Evolutionary conservation across 495 filamentous ascomycete species (phyloP), one percentile per base, ranked within the genome.

Genomic region (Xylaria longipes): DNA sequence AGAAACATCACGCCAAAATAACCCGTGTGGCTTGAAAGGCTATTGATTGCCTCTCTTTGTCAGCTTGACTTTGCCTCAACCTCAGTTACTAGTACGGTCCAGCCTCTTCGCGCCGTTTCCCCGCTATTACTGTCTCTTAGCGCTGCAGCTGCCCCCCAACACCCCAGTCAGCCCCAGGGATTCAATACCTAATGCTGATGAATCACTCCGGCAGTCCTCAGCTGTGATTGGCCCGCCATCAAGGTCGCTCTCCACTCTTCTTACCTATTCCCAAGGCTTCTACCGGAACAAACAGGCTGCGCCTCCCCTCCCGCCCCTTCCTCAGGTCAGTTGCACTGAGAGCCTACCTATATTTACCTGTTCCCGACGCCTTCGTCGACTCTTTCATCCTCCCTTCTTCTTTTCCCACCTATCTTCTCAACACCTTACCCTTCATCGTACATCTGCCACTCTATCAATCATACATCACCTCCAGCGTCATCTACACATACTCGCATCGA

Each of bases 391-490:
- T 71, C 63, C 67, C 65, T 67, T 60, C 67, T 57, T 70, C 69
- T 75, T 31, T 33, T 61, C 29, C 33, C 57, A 45, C 27, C 11
- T 52, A 65, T 54, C 46, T 66, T 17, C 48, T 63, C n/a, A 43
- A 25, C 65, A 56, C 46, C 52, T 5, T 27, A n/a, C 11, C 35
- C 67, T 61, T 58, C 29, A 61, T 31, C 71, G 64, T 74, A 77
- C 79, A 79, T 77, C 81, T 76, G 77, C 82, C 80, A 81, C 83
- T 75, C 73, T 61, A 46, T 67, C 48, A 37, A 58, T 33, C 37
- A 27, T 50, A 56, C 39, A 67, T 52, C 62, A 63, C 63, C 65
- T 14, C 35, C 29, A 37, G 43, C 27, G 50, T 71, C 64, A 22
- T 41, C 56, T 35, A 68, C 74, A 69, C 52, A 52, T 27, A 27